Evolutionary conservation across 805 yeast species (phyloP).

Genomic region (Candida boidinii): DNA sequence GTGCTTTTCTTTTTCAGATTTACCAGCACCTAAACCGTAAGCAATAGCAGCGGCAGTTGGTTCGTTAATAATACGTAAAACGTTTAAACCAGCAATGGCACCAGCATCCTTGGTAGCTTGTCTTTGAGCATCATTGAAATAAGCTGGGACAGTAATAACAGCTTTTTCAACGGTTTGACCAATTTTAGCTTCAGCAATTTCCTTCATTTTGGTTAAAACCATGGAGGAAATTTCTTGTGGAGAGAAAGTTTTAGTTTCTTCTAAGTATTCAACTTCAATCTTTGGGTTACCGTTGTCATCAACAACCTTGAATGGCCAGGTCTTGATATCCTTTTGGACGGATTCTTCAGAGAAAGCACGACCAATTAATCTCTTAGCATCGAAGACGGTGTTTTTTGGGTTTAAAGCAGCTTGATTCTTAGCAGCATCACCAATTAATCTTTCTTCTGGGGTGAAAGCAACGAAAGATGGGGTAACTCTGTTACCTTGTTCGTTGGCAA

Average conservation of each 20-base stretch:
- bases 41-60: conserved; percentile 95
- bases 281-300: conserved; percentile 60
- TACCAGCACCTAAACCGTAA: conserved; percentile 94
- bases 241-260: conserved; percentile 59
- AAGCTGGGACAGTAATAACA: conserved; percentile 79
- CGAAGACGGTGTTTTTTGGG: conserved; percentile 71
- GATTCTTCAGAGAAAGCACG: conserved; percentile 67
- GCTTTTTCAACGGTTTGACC: conserved; percentile 68
- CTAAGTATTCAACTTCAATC: conserved; percentile 62
- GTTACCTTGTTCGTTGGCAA: conserved; percentile 83
- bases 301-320: conserved; percentile 76
- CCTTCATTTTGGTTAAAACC: conserved; percentile 78
- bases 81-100: conserved; percentile 91
- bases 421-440: conserved; percentile 79
- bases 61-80: conserved; percentile 82
- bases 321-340: conserved; percentile 85
- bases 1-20: conserved; percentile 72
- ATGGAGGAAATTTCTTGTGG: conserved; percentile 72
- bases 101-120: conserved; percentile 97
- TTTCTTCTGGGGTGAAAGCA: conserved; percentile 70
- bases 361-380: conserved; percentile 79
- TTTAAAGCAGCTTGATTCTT: conserved; percentile 78
- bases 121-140: conserved; percentile 86
- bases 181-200: conserved; percentile 69
- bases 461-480: conserved; percentile 78